phyloP scores from a whole-genome alignment of 371 early-diverging fungal species.

The Amoeboradix gromovi region DNA sequence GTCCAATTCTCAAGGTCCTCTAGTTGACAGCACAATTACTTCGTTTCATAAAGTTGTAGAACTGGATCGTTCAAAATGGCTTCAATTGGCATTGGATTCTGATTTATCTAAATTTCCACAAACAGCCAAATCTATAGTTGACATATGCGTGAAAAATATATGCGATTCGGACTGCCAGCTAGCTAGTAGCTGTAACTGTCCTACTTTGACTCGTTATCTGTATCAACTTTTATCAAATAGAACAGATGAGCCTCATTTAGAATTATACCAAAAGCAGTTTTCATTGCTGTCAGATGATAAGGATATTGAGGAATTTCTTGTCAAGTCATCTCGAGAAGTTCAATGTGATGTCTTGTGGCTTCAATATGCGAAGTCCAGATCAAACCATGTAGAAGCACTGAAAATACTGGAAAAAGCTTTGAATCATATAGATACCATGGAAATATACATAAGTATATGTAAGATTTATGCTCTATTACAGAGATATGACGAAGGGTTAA shows the following conservation, averaged over 20 bases:
- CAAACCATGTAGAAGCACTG: neutral
- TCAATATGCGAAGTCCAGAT: neutral
- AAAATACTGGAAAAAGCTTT: neutral
- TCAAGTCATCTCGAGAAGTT: neutral
- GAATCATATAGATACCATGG: neutral
- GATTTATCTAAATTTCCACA: constrained; percentile 11
- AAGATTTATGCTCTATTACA: constrained; percentile 31
- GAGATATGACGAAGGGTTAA: constrained; percentile 49
- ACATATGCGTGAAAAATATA: neutral
- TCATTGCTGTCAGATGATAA: neutral
- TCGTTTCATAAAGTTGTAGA: constrained; percentile 33
- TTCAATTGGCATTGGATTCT: constrained; percentile 51
- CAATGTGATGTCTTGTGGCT: neutral
- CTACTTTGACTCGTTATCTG: neutral
- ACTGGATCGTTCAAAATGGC: constrained; percentile 62
- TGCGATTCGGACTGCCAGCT: neutral
- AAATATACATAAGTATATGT: neutral
- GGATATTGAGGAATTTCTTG: neutral
- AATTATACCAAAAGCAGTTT: neutral
- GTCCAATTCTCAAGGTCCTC: constrained; percentile 35
- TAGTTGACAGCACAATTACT: no score
- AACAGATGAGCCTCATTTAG: neutral
- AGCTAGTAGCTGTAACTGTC: no score
- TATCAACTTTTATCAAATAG: neutral
- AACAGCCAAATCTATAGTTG: neutral